Percentiles rank a stretch among this genome's conserved stretches.
These are phyloP conservation scores for Dothiorella sarmentorum DNA, from an alignment of 2,329 filamentous ascomycete species.

Conservation along the genomic window DNA sequence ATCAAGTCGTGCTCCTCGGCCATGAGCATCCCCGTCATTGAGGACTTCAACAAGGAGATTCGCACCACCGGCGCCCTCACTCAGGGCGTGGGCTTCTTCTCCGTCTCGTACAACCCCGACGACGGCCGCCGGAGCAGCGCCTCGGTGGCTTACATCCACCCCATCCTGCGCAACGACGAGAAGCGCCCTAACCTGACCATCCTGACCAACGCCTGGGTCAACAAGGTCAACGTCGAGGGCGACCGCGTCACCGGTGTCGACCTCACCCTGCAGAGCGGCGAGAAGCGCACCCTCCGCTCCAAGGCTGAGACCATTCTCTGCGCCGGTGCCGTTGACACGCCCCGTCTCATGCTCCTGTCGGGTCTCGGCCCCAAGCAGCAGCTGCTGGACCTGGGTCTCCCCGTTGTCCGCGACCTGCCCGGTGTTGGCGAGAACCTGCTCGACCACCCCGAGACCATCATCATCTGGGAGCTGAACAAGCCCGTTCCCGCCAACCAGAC, in stretches of 20 bases:
- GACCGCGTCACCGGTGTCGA: slow-evolving; percentile 71
- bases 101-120: slow-evolving; percentile 86
- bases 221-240: slow-evolving; percentile 69
- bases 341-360: slow-evolving; percentile 58
- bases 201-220: slow-evolving; percentile 84
- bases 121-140: slow-evolving; percentile 80
- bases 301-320: slow-evolving; percentile 75
- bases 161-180: slow-evolving; percentile 80
- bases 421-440: slow-evolving; percentile 63
- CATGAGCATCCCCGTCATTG: slow-evolving; percentile 74
- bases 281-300: slow-evolving; percentile 54
- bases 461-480: slow-evolving; percentile 75
- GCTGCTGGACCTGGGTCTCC: slow-evolving; percentile 45
- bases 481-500: slow-evolving; percentile 76
- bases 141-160: slow-evolving; percentile 89
- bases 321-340: slow-evolving; percentile 78
- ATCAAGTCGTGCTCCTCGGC: slow-evolving; percentile 74
- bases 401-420: slow-evolving; percentile 58
- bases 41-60: slow-evolving; percentile 86
- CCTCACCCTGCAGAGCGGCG: slow-evolving; percentile 61
- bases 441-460: slow-evolving; percentile 64
- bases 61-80: slow-evolving; percentile 67
- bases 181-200: slow-evolving; percentile 79
- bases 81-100: slow-evolving; percentile 84
- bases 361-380: slow-evolving; percentile 50